Percentiles rank a stretch among this genome's conserved stretches.
Evolutionary conservation across 495 filamentous ascomycete species (phyloP).

Genomic region (Penicillium manginii): DNA sequence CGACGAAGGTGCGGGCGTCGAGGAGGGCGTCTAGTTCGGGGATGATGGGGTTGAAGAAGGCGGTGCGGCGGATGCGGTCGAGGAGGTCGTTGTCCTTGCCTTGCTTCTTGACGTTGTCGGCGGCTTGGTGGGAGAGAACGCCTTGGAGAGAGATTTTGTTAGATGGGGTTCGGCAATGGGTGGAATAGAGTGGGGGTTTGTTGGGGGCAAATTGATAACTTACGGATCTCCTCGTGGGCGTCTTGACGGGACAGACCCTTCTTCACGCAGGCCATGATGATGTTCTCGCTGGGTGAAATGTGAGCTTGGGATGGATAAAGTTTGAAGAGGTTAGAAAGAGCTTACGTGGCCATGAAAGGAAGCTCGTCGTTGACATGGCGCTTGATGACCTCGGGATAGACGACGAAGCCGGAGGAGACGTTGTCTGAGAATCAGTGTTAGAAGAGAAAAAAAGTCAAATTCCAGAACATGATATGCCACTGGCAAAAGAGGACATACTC

Average conservation of each 20-base stretch:
- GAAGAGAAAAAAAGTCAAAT: background rate
- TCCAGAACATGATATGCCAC: background rate
- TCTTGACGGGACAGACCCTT: conserved; percentile 82
- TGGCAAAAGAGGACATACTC: conserved; percentile 32
- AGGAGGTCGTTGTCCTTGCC: conserved; percentile 85
- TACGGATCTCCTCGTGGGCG: conserved; percentile 84
- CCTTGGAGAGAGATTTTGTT: conserved; percentile 39
- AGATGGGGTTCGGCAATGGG: background rate
- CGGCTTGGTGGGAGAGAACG: conserved; percentile 85
- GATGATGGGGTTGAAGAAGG: conserved; percentile 85
- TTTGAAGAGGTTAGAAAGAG: conserved; percentile 3
- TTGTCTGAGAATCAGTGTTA: conserved; percentile 58
- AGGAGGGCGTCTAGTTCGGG: conserved; percentile 75
- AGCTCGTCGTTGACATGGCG: conserved; percentile 74
- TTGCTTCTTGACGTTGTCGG: conserved; percentile 75
- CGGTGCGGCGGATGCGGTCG: conserved; percentile 70
- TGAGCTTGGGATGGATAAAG: conserved; percentile 12
- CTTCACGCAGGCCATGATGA: conserved; percentile 84
- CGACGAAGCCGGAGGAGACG: conserved; percentile 78
- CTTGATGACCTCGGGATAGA: conserved; percentile 81
- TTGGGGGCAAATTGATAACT: conserved; percentile 6
- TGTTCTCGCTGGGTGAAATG: conserved; percentile 48
- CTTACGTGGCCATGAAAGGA: conserved; percentile 84
- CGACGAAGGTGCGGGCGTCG: conserved; percentile 68
- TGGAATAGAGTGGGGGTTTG: background rate